These are phyloP conservation scores for Hygrocybe punicea DNA, from an alignment of 768 basidiomycete genomes.

Conservation along the genomic window DNA sequence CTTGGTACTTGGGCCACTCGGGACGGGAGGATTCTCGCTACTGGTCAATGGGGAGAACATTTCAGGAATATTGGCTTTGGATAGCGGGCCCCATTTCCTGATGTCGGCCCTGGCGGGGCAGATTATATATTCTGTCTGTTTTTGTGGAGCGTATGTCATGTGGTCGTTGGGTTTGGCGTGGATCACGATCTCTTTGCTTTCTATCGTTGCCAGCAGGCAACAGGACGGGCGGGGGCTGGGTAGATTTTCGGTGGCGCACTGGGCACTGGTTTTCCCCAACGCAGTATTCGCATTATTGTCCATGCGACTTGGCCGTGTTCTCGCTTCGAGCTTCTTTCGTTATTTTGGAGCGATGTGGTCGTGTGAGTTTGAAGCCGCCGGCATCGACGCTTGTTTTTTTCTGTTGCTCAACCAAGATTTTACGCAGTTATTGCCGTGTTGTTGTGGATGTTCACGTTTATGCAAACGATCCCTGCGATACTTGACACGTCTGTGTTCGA, in stretches of 20 bases:
- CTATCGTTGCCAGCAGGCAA: conserved; percentile 32
- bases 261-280: conserved; percentile 57
- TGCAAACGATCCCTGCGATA: conserved; percentile 43
- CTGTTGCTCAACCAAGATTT: background rate
- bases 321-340: conserved; percentile 51
- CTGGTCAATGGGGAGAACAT: conserved; percentile 45
- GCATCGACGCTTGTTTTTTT: background rate
- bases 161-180: conserved; percentile 58
- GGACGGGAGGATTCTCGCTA: conserved; percentile 52
- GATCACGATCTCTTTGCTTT: conserved; percentile 44
- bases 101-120: conserved; percentile 40
- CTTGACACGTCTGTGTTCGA: conserved; percentile 48
- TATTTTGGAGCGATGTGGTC: conserved; percentile 45
- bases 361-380: background rate
- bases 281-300: conserved; percentile 50
- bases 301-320: conserved; percentile 45
- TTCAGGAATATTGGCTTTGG: conserved; percentile 32
- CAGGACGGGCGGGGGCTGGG: conserved; percentile 7
- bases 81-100: conserved; percentile 17
- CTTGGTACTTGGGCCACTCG: conserved; percentile 57
- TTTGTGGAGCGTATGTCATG: conserved; percentile 45
- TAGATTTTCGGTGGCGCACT: conserved; percentile 45
- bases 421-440: conserved; percentile 44
- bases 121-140: conserved; percentile 42
- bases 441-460: conserved; percentile 42